Evolutionary conservation across 1,139 yeast genomes (phyloP), one percentile per base, ranked within the genome.

Genomic region (Kurtzmaniella natalensis): DNA sequence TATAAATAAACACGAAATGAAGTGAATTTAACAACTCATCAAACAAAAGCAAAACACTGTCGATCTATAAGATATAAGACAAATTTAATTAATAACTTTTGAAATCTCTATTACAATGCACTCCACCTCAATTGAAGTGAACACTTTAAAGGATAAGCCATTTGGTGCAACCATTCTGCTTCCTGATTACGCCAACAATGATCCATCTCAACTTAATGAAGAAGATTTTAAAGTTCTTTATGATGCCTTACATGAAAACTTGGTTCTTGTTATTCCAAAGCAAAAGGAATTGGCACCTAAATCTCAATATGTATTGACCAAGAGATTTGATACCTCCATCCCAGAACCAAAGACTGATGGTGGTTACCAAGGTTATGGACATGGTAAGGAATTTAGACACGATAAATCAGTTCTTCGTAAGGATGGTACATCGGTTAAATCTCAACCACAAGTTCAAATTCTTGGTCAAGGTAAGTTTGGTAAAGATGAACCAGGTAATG

Each of bases 391-490:
- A 42, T 84, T 85, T 59, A 78, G 92, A 51, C 89, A 86, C 50
- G 72, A 74, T 36, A 76, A 81, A 47, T 80, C 89, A 3, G 86
- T 86, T 20, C 71, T 86, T 42, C 77, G 77, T 43, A 83, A 81
- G 51, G 95, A 86, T 50, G 94, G 94, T 28, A 72, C 75, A 39
- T 73, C 88, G 3, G 86, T 85, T 27, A 88, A 89, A 34, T 58
- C 67, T 33, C 89, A 84, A 53, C 95, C 95, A 3, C 95, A 86
- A 55, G 95, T 86, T 17, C 94, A 86, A 61, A 83, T 85, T 48
- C 73, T 86, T 39, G 95, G 95, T 25, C 89, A 86, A 51, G 95
- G 95, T 8, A 57, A 58, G 2, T 81, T 81, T 64, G 78, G 68
- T 34, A 79, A 81, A 16, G 81, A 71, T 44, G 81, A 78, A 47